Percentiles rank a stretch among this genome's conserved stretches.
phyloP scores from a whole-genome alignment of 2,329 filamentous ascomycete species.

The Teratosphaeria epicoccoides region DNA sequence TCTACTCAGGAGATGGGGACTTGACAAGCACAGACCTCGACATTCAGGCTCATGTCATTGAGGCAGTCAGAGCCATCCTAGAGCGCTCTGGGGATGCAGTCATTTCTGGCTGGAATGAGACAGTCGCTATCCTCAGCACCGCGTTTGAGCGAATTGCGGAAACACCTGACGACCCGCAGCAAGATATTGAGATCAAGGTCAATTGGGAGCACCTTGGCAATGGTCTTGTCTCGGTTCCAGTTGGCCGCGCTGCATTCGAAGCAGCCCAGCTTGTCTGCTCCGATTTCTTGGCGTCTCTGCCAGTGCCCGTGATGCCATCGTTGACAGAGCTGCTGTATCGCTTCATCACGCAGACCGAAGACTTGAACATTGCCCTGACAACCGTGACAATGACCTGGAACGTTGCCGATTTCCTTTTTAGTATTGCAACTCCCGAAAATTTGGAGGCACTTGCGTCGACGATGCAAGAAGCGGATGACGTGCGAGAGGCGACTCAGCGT shows the following conservation, averaged over 20 bases:
- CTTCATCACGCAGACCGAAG: constrained; percentile 81
- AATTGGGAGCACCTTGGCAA: constrained; percentile 20
- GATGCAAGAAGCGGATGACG: constrained; percentile 13
- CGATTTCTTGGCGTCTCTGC: constrained; percentile 69
- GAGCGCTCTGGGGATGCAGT: constrained; percentile 83
- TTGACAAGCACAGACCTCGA: constrained; percentile 26
- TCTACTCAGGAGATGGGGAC: constrained; percentile 20
- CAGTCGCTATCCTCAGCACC: constrained; percentile 75
- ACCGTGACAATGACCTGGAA: constrained; percentile 96
- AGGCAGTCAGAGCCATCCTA: constrained; percentile 59
- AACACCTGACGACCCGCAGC: neutral
- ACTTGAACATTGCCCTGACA: constrained; percentile 92
- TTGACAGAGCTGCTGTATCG: constrained; percentile 80
- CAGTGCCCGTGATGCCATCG: constrained; percentile 61
- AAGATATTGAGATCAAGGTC: constrained; percentile 12
- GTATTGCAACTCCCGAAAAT: constrained; percentile 32
- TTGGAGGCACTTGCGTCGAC: constrained; percentile 20
- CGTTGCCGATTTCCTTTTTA: constrained; percentile 72
- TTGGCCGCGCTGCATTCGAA: constrained; percentile 78
- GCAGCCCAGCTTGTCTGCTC: constrained; percentile 89
- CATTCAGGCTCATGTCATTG: constrained; percentile 62
- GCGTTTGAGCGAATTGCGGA: constrained; percentile 50
- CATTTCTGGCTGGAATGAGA: constrained; percentile 70
- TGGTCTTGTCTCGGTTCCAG: constrained; percentile 51
- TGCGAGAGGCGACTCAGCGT: constrained; percentile 12